Conservation (phyloP, 208 protist genomes). For the Vickermania ingenoplastis region DNA sequence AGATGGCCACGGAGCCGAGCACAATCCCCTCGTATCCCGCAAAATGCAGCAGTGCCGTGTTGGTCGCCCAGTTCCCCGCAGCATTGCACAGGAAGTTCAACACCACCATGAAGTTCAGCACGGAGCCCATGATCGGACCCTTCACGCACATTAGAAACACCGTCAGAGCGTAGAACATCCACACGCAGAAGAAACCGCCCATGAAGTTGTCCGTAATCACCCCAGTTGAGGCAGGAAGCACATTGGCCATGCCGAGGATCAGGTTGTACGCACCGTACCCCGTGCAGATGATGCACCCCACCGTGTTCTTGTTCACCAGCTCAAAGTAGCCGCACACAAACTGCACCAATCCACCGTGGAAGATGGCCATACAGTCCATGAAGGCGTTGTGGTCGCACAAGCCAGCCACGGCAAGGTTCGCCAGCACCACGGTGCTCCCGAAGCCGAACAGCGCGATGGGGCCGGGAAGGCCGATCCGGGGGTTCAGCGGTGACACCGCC, state of each 20-base stretch:
- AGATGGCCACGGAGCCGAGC: conserved; percentile 24
- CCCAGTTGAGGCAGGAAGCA: neutral
- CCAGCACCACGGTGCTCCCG: conserved; percentile 30
- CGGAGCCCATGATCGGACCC: conserved; percentile 13
- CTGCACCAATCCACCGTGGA: conserved; percentile 24
- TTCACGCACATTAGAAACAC: neutral
- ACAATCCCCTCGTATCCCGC: conserved; percentile 44
- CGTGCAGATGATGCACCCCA: conserved; percentile 25
- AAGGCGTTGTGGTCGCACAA: conserved; percentile 18
- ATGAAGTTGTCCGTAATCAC: conserved; percentile 11
- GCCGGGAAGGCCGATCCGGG: conserved; percentile 21
- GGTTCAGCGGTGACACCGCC: conserved; percentile 9
- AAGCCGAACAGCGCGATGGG: conserved; percentile 30
- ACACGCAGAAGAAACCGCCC: conserved; percentile 27
- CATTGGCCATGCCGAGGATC: conserved; percentile 12
- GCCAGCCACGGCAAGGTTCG: conserved; percentile 18
- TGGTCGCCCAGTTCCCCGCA: conserved; percentile 16
- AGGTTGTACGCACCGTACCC: conserved; percentile 34
- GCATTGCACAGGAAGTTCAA: conserved; percentile 18
- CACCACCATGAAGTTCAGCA: conserved; percentile 18
- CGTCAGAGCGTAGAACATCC: conserved; percentile 19
- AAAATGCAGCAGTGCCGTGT: conserved; percentile 16
- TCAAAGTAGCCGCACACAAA: conserved; percentile 34
- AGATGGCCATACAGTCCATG: conserved; percentile 20
- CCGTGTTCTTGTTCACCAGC: conserved; percentile 26